Evolutionary conservation across 1,284 basidiomycete genomes (phyloP), one percentile per base, ranked within the genome.

Genomic region (Ustilago shanxiensis): DNA sequence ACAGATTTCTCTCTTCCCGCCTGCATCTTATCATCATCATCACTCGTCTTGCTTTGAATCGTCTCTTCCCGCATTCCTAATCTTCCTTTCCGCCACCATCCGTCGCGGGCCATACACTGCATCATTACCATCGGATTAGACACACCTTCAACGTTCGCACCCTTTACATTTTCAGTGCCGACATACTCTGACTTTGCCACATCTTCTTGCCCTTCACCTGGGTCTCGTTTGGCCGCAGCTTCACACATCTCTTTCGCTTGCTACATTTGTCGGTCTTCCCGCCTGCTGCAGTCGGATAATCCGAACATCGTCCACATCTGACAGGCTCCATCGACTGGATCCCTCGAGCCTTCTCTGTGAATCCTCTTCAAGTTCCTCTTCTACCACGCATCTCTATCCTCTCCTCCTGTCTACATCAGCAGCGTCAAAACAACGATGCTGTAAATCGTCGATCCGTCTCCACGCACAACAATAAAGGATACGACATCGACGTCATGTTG

Each of bases 401-500:
- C 31, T 9, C 18, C 26, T 35, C 20, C 51, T 20, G 3, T 29
- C 16, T 35, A 7, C 53, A 41, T 24, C 24, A 22, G 11, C 47
- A 49, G 24, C 47, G 20, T 20, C 41, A 44, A n/a, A 7, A 22
- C 44, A 22, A 11, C 22, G 6, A 47, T 47, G 44, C 24, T 14
- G 22, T 47, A 47, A 47, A 47, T 22, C 22, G 22, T 20, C n/a
- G 20, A 20, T 4, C 47, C 47, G 14, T 13, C 24, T 18, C 47
- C 26, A 5, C n/a, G 2, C 22, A 31, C 18, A 3, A 41, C 20
- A 14, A 20, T 13, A 18, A 59, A 59, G 16, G 10, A 51, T 28
- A 24, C 3, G 14, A 35, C 22, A 13, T 33, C 26, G 33, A 31
- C 53, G 54, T 28, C 53, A 64, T 64, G 61, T 10, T 52, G 54